phyloP scores from a whole-genome alignment of 805 yeast genomes.

The Sugiyamaella mastotermitis region DNA sequence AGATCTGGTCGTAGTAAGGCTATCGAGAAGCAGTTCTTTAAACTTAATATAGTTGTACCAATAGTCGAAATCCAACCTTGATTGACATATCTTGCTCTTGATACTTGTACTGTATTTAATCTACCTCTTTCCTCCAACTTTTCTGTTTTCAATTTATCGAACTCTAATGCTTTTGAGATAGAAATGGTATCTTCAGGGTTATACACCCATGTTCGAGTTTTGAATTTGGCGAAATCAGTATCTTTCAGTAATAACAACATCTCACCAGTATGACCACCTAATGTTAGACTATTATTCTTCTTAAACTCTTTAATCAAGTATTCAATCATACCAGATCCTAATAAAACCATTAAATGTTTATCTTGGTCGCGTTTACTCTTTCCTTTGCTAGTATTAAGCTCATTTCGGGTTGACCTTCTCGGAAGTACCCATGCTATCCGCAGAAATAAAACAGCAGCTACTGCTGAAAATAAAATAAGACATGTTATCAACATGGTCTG shows the following conservation, averaged over 20 bases:
- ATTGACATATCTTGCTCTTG: slow-evolving; percentile 58
- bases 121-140: slow-evolving; percentile 29
- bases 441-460: not conserved
- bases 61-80: slow-evolving; percentile 45
- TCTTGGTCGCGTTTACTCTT: not conserved
- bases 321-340: slow-evolving; percentile 8
- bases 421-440: not conserved
- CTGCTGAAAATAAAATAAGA: not conserved
- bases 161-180: slow-evolving; percentile 25
- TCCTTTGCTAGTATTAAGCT: too few relatives aligned
- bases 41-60: slow-evolving; percentile 32
- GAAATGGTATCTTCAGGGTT: slow-evolving; percentile 52
- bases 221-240: slow-evolving; percentile 28
- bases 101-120: slow-evolving; percentile 33
- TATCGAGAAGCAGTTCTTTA: not conserved
- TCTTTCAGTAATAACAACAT: slow-evolving; percentile 63
- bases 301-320: not conserved
- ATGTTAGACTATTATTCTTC: slow-evolving; percentile 57
- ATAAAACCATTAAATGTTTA: slow-evolving; percentile 4
- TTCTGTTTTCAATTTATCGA: slow-evolving; percentile 19
- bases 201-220: slow-evolving; percentile 31
- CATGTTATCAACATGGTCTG: not conserved
- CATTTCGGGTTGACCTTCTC: too few relatives aligned
- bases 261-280: slow-evolving; percentile 97
- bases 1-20: slow-evolving; percentile 9